phyloP scores from a whole-genome alignment of 129 eudicot species.

The Smallanthus sonchifolius region DNA sequence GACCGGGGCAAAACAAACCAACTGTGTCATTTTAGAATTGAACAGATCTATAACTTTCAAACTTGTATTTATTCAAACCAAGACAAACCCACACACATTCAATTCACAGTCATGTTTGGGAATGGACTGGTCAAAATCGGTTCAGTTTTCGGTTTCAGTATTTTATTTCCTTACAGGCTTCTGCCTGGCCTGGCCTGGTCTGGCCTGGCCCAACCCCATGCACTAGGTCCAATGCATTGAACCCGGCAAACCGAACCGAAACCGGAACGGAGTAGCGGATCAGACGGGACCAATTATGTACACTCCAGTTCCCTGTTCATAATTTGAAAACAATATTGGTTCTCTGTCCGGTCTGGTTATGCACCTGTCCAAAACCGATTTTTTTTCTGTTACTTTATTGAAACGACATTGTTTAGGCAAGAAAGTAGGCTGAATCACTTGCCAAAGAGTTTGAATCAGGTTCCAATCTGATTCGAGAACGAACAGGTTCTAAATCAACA shows the following conservation, averaged over 20 bases:
- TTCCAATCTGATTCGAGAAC: background rate
- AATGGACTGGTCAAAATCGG: background rate
- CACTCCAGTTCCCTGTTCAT: background rate
- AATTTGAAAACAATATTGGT: background rate
- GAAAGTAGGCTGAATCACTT: no score
- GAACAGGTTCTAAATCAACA: background rate
- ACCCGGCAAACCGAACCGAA: background rate
- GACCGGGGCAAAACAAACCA: background rate
- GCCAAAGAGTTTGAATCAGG: no score
- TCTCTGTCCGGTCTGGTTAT: background rate
- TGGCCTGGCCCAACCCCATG: background rate
- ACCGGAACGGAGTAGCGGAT: background rate
- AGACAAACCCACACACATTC: background rate
- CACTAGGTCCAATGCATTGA: background rate
- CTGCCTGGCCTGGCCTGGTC: background rate
- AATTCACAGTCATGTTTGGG: background rate
- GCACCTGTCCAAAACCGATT: background rate
- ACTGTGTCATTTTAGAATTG: background rate
- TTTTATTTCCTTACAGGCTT: background rate
- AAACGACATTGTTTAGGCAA: no score
- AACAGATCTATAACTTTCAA: background rate
- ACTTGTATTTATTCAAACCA: background rate
- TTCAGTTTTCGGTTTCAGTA: background rate
- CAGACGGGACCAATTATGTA: background rate
- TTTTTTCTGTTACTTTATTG: no score